Base-by-base conservation (phyloP, 306 rosid genomes). In the Malus sylvestris region DNA sequence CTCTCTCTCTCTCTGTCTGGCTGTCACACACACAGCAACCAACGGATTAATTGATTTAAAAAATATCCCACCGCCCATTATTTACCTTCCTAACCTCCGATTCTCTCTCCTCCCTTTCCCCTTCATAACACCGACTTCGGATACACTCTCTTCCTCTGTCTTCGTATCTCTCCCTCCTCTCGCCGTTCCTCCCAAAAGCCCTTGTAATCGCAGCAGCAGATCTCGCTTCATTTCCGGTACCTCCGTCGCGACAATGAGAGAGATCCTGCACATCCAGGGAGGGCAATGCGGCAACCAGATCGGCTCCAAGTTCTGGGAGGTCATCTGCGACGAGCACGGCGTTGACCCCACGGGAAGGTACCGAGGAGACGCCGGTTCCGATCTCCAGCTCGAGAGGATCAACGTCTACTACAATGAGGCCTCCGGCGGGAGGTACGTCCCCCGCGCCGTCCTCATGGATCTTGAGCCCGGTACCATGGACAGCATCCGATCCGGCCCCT, bases 221-320 rank as follows among this genome's bases (percentile, higher is more conserved):
- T 18, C 68, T 64, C 45, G 23, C 14, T 64, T 64, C 80, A 4
- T 5, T 40, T 33, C 22, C 30, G 30, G 63, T 16, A 15, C 44
- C 7, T 13, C 9, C n/a, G 40, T 15, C 15, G 42, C 49, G 57
- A 73, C 77, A 75, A 93, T 93, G 98, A 89, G 96, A 75, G 98
- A 93, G 85, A 93, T 93, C 81, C 78, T 93, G 84, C 98, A 93
- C 76, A 83, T 93, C 40, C 96, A 93, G 67, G 98, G 93, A 29
- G 98, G 98, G 78, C 98, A 93, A 85, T 93, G 98, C 78, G 98
- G 98, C 25, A 93, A 93, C 90, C 98, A 93, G 71, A 93, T 93
- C 87, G 98, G 98, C 0, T 91, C 98, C 85, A 93, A 93, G 83
- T 93, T 93, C 83, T 93, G 98, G 98, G 96, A 93, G 71, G 98